Evolutionary conservation across 352 stramenopile species (phyloP), one percentile per base, ranked within the genome.

Genomic region (Phytophthora crassamura): DNA sequence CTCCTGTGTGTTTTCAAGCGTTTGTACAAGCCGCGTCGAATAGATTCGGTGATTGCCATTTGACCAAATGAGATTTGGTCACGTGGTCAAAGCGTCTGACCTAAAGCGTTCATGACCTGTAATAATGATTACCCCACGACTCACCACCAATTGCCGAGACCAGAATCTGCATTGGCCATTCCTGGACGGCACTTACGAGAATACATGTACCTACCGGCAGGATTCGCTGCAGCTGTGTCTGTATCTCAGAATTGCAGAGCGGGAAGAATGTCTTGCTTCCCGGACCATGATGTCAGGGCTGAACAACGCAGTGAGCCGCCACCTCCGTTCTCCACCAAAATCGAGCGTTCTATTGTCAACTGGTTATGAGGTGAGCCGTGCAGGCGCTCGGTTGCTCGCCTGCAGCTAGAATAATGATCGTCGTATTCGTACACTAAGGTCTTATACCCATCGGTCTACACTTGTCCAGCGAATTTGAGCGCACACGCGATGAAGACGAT

Each of bases 391-490:
- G 28, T 18, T 34, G 10, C 28, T 41, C 30, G 35, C 35, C 28
- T 34, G 10, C 28, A 54, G 38, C 35, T 25, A 46, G 41, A 58
- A 65, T 51, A 70, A 67, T 70, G 67, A 64, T 63, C 50, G 22
- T 25, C 22, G 67, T 62, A 62, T 67, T 64, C 56, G 56, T 72
- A 68, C 61, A 75, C 45, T 57, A 48, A 11, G 33, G 55, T 25
- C 57, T 60, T 72, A 60, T 57, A 60, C 51, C 45, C 32, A 22
- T 45, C n/a, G 48, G 40, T 32, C 60, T 66, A 74, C 50, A 68
- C 52, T 15, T 56, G 57, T 41, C 34, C 46, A 35, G 59, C 46
- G 35, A 71, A 51, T 22, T 71, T 63, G 3, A 75, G 42, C 12
- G 39, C 45, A 16, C 51, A 63, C 4, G 54, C 62, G 18, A 70